phyloP scores from a whole-genome alignment of 352 stramenopile species.

The Elongisporangium undulatum region DNA sequence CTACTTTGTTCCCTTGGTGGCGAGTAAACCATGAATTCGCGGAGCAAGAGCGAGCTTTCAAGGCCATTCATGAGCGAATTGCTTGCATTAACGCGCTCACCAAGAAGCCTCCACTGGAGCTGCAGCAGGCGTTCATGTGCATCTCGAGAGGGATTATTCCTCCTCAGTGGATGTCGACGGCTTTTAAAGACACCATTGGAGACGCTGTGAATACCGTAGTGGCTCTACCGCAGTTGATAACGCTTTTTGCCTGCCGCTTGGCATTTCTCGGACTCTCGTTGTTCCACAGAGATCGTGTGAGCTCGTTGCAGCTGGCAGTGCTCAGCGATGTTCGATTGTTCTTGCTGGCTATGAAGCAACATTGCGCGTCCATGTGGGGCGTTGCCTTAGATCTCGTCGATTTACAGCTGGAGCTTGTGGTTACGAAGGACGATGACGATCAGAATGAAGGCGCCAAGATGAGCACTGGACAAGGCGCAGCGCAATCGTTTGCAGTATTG shows the following conservation, averaged over 20 bases:
- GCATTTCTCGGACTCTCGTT: background rate
- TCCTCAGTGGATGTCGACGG: background rate
- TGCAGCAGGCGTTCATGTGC: background rate
- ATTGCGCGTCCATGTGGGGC: constrained; percentile 4
- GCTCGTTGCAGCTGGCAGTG: constrained; percentile 7
- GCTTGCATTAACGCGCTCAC: background rate
- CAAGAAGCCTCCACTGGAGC: background rate
- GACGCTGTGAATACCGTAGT: background rate
- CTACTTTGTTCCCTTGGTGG: background rate
- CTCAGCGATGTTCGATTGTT: constrained; percentile 11
- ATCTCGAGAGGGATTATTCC: background rate
- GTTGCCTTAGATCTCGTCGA: constrained; percentile 1
- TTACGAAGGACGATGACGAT: background rate
- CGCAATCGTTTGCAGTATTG: background rate
- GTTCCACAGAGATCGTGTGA: background rate
- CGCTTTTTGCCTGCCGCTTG: background rate
- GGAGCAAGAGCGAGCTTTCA: background rate
- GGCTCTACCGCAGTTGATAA: background rate
- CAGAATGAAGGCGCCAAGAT: background rate
- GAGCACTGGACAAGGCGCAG: background rate
- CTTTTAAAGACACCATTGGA: background rate
- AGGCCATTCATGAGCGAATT: background rate
- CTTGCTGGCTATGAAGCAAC: constrained; percentile 3
- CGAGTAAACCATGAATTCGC: background rate
- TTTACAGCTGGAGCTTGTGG: constrained; percentile 8